Base-by-base conservation (phyloP, 177 flowering plant species). In the Vitis hybrid region DNA sequence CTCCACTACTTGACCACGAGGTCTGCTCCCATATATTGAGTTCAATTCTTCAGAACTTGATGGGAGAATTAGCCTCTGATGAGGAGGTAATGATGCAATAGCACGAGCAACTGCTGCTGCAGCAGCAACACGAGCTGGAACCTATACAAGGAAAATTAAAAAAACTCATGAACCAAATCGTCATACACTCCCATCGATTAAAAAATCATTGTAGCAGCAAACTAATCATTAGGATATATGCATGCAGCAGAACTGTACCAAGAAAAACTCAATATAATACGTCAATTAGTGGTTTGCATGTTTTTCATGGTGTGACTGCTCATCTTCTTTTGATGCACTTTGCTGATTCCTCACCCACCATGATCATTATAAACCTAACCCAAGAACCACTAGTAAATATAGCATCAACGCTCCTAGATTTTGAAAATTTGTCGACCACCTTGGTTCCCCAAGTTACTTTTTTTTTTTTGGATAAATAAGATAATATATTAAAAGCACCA, bases 81-180 rank as follows among this genome's bases (percentile, higher is more conserved):
- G 91, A 44, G 98, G 94, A 57, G 98, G 97, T 50, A 96, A 78
- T 55, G 90, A 88, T 38, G 97, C 92, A 79, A 96, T 84, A 71
- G 90, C 96, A 70, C 97, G 92, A 59, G 99, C 99, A 66, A 92
- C 91, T 73, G 88, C 95, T 56, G 99, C 99, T 22, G 99, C 99
- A 8, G 98, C 97, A 15, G 87, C 97, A 57, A 94, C 99, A 69
- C 98, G 89, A 28, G 88, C 94, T 44, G 98, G 98, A 76, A 94
- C 94, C 99, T 96, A 79, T 18, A 74, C 18, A 59, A 66, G 17
- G 11, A 63, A 60, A 71, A 52, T 38, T 52, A 50, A 62, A 64
- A 24, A 15, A 60, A 64, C 51, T 54, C 5, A 59, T n/a, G 17
- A 55, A 11, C 24, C 18, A 66, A 61, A 17, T n/a, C 17, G 19